Evolutionary conservation across 306 rosid species (phyloP), one percentile per base, ranked within the genome.

Genomic region (Erythrophleum fordii): DNA sequence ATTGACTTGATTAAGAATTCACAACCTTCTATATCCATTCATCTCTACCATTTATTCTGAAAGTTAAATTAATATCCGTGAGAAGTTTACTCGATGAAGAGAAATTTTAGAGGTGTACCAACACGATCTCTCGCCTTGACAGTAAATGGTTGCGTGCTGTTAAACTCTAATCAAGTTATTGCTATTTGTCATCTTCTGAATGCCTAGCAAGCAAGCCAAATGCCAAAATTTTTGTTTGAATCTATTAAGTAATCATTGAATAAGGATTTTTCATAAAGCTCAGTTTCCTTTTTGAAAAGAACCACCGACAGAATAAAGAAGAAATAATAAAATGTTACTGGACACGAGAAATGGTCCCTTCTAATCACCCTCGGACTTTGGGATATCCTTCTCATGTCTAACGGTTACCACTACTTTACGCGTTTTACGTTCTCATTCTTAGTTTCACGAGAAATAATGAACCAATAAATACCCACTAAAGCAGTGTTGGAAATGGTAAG

Each of bases 41-140:
- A 31, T 70, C 65, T 61, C 42, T 51, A 42, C 69, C 37, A 13
- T 41, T 71, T 31, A 26, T 55, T 58, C 67, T 73, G 59, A 69
- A 51, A 48, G 62, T 59, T 53, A 52, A 55, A 44, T 67, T 72
- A 72, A 51, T 72, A 44, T 20, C 46, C 55, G 62, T 81, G 75
- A 76, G 52, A 53, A 58, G 37, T 20, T 72, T 3, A 34, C 26
- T 51, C 0, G 42, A 29, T 52, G 48, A 53, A 72, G 31, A 34
- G 18, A 53, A 72, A 72, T 31, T 31, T 46, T 26, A 26, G 49
- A 46, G 59, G 8, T 28, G 60, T 70, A 70, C 41, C 60, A 48
- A 28, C n/a, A 72, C 48, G 11, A 72, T 51, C 25, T 31, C 48
- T 52, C 62, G 18, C 25, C 4, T 31, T 8, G 42, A 70, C 23